Evolutionary conservation across 345 rosid genomes (phyloP), one percentile per base, ranked within the genome.

Genomic region (Citrus medica): DNA sequence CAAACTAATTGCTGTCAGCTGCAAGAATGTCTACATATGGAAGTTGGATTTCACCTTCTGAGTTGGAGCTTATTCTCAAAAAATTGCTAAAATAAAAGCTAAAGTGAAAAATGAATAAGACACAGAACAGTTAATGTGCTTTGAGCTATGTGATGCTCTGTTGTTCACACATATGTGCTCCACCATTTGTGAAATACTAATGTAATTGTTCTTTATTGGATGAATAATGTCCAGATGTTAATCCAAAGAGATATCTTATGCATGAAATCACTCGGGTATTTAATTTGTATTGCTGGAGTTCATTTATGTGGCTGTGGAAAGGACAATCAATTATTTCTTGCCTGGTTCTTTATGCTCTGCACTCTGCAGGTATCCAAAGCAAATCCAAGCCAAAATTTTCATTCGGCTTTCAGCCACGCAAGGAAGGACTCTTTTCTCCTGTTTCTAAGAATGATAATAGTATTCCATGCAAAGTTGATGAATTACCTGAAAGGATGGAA

Each of bases 371-470:
- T 75, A 64, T 82, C 38, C 87, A 81, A 83, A 85, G 84, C 80
- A 88, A 88, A 79, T 70, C 68, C 53, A 90, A 81, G 84, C 85
- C 88, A 78, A 90, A 87, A 66, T 88, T 92, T 82, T 85, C 92
- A 51, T 86, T 92, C 60, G 83, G 72, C 81, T 83, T 82, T 55
- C 87, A 73, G 73, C 62, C 68, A 62, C 82, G 58, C 22, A 86
- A 83, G 79, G 82, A 80, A 79, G 85, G 72, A 61, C 67, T 71
- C 9, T 55, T 73, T 63, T 46, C 37, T 5, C 74, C 76, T 76
- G 33, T 67, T 64, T 22, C 67, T 37, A 71, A 56, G 75, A 71
- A 69, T 72, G 79, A 80, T 42, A 67, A 48, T 74, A 40, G 38
- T 67, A 17, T 56, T 53, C 69, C 78, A 48, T 67, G 78, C 63